Conservation (phyloP, 2,329 filamentous ascomycete genomes). For the Aspergillus sp. region DNA sequence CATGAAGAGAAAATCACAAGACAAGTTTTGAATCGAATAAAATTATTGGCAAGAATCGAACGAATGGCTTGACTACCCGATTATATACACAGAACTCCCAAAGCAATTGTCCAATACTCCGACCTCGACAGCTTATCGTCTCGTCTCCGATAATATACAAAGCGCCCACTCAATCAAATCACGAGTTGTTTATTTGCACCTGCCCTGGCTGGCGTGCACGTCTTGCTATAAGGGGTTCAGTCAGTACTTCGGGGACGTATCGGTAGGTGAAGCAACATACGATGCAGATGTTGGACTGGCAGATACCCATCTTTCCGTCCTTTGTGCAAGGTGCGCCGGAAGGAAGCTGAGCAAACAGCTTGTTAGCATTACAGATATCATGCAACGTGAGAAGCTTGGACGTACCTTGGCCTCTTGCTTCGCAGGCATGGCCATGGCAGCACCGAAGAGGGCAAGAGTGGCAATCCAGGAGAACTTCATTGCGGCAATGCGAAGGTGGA, state of each 20-base stretch:
- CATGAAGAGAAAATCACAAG: constrained; percentile 3
- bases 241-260: not conserved
- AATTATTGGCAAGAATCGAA: not conserved
- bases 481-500: constrained; percentile 17
- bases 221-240: constrained; percentile 8
- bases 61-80: not conserved
- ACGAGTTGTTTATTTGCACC: constrained; percentile 8
- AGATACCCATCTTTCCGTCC: constrained; percentile 9
- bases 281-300: constrained; percentile 10
- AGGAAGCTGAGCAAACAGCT: not conserved
- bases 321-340: constrained; percentile 7
- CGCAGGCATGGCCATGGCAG: constrained; percentile 11
- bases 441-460: constrained; percentile 10
- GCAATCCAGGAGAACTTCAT: constrained; percentile 15
- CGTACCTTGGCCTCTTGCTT: not conserved
- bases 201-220: not conserved
- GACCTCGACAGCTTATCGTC: not conserved
- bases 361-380: not conserved
- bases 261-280: constrained; percentile 1
- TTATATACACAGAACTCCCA: not conserved
- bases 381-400: not conserved
- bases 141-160: not conserved
- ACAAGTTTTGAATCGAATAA: not conserved
- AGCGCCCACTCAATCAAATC: not conserved
- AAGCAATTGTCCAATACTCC: not conserved